Evolutionary conservation across 495 filamentous ascomycete genomes (phyloP), one percentile per base, ranked within the genome.

Genomic region (Penicillium waksmanii): DNA sequence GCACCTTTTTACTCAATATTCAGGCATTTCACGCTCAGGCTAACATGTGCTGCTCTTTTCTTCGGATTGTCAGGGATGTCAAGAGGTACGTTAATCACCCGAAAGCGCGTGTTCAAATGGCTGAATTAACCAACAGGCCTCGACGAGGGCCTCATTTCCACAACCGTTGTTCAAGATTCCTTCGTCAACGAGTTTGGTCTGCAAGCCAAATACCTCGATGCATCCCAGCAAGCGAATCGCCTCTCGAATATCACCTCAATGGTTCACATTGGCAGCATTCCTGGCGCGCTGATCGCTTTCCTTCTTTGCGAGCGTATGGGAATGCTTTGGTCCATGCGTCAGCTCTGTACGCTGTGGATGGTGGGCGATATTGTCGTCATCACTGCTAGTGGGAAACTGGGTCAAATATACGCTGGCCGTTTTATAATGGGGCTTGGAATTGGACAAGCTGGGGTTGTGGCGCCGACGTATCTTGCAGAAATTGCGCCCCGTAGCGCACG

Each of bases 351-450:
- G 9, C 46, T 86, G 2, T 88, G 85, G 85, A 73, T 84, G 3
- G 18, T 83, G 5, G 85, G 85, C 5, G 80, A 84, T 25, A 69
- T 78, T 21, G 79, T 89, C 55, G 83, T 84, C 69, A 81, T 89
- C 65, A 81, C 76, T 1, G 71, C 79, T 9, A 74, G 72, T 40
- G 82, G 83, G 35, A 82, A 62, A 53, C 72, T 87, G 40, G 81
- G 79, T 34, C 80, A 81, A 64, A 78, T 87, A 3, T 85, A 85
- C 56, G 82, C 80, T 0, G 85, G 86, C 1, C 66, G 85, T 2
- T 86, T 87, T 57, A 77, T 89, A 27, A 82, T 82, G 34, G 85
- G 86, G 0, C 71, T 89, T 6, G 85, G 86, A 0, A 83, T 87
- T 17, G 86, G 80, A 6, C 80, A 84, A 69, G 84, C 83, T 1